A percentile compares a stretch with the other conserved stretches of the same genome.
Evolutionary conservation across 2,329 filamentous ascomycete genomes (phyloP).

Genomic region (Exophiala xenobiotica): DNA sequence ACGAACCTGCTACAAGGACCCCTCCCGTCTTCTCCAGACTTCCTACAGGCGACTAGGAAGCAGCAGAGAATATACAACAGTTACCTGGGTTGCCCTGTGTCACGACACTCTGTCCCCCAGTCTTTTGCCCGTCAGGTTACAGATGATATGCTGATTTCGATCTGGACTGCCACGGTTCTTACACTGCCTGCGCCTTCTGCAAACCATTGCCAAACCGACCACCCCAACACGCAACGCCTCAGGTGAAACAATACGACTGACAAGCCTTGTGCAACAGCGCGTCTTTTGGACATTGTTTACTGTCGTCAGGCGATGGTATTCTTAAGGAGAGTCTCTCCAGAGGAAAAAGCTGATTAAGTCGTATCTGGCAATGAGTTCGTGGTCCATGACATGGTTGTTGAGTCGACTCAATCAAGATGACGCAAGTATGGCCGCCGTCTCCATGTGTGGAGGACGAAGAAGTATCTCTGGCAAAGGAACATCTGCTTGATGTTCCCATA

Average conservation of each 20-base stretch:
- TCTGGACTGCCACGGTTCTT: constrained; percentile 15
- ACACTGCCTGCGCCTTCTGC: constrained; percentile 17
- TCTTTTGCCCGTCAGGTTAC: constrained; percentile 10
- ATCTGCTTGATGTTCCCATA: constrained; percentile 34
- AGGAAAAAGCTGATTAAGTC: background rate
- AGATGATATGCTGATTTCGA: constrained; percentile 26
- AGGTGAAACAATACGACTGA: constrained; percentile 6
- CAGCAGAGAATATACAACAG: too few species aligned
- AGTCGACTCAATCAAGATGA: constrained; percentile 22
- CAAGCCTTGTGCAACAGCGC: constrained; percentile 11
- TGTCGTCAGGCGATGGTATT: background rate
- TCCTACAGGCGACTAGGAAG: too few species aligned
- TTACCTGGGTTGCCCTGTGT: constrained; percentile 9
- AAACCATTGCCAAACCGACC: constrained; percentile 20
- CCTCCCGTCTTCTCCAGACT: too few species aligned
- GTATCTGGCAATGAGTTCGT: constrained; percentile 18
- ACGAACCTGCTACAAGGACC: background rate
- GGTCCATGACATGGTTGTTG: constrained; percentile 4
- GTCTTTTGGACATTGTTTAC: background rate
- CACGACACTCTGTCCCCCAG: background rate
- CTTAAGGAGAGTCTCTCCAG: background rate
- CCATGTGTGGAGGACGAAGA: constrained; percentile 48
- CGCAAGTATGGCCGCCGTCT: constrained; percentile 40
- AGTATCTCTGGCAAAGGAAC: constrained; percentile 43
- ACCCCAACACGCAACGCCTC: constrained; percentile 15